A percentile compares a stretch with the other conserved stretches of the same genome.
Conservation (phyloP, 371 early-diverging fungal species). For the Synchytrium microbalum region DNA sequence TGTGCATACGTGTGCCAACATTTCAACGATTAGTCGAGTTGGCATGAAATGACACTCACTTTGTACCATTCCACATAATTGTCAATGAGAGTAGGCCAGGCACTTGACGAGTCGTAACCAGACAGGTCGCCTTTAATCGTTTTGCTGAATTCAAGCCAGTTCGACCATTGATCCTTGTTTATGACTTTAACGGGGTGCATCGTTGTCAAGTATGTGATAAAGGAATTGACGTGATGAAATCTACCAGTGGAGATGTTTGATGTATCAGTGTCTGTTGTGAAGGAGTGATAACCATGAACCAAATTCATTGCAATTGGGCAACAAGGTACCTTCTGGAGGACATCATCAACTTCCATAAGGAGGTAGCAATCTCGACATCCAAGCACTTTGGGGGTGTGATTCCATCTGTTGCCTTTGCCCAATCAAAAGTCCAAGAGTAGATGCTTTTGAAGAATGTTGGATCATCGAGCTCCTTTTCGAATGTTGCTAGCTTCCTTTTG, state of each 20-base stretch:
- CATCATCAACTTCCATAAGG: conserved; percentile 1
- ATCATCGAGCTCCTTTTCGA: conserved; percentile 38
- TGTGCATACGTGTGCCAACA: too few species aligned
- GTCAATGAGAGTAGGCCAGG: conserved; percentile 65
- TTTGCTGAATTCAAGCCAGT: conserved; percentile 55
- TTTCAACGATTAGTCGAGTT: too few species aligned
- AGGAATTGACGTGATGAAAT: conserved; percentile 40
- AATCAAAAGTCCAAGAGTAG: conserved; percentile 59
- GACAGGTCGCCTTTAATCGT: conserved; percentile 43
- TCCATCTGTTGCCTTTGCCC: conserved; percentile 53
- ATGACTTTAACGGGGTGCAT: conserved; percentile 55
- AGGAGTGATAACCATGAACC: not conserved
- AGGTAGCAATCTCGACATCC: conserved; percentile 47
- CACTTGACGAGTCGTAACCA: conserved; percentile 58
- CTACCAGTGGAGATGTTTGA: conserved; percentile 39
- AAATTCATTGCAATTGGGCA: too few species aligned
- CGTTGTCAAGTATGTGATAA: conserved; percentile 49
- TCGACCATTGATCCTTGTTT: conserved; percentile 67
- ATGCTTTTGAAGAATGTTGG: conserved; percentile 50
- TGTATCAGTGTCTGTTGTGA: conserved; percentile 50
- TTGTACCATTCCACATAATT: conserved; percentile 59
- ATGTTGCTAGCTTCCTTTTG: conserved; percentile 29
- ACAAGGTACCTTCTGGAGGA: not conserved
- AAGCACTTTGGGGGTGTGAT: conserved; percentile 46
- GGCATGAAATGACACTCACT: too few species aligned